Evolutionary conservation across 768 basidiomycete genomes (phyloP).

Genomic region (Russula earlei): DNA sequence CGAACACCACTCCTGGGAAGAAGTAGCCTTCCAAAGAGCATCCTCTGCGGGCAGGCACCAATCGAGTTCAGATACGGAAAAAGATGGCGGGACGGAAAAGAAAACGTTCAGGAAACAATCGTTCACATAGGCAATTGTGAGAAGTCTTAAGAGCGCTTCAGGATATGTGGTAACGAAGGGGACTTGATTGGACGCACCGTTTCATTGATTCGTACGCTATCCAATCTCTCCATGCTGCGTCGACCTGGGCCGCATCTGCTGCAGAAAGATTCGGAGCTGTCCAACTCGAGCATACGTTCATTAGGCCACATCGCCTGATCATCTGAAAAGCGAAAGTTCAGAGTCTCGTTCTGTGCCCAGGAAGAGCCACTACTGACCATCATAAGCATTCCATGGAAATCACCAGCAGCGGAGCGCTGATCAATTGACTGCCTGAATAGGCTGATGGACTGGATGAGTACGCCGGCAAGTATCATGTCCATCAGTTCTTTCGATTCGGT

Average conservation of each 20-base stretch:
- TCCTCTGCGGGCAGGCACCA: constrained; percentile 44
- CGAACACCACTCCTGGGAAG: constrained; percentile 40
- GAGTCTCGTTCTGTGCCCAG: neutral
- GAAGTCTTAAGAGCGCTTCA: constrained; percentile 5
- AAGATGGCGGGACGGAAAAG: constrained; percentile 37
- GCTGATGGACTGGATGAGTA: constrained; percentile 42
- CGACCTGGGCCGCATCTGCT: constrained; percentile 27
- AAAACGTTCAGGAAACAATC: constrained; percentile 43
- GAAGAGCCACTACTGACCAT: constrained; percentile 31
- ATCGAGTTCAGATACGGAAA: constrained; percentile 36
- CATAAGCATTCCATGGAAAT: constrained; percentile 45
- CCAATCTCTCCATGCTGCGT: constrained; percentile 43
- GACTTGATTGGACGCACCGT: constrained; percentile 29
- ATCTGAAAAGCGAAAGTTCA: constrained; percentile 18
- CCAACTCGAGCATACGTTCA: constrained; percentile 36
- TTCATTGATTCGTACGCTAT: constrained; percentile 42
- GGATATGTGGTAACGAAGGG: neutral
- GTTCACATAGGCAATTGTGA: constrained; percentile 38
- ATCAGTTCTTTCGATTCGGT: constrained; percentile 11
- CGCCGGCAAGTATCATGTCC: constrained; percentile 34
- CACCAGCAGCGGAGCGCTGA: constrained; percentile 34
- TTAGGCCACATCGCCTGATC: constrained; percentile 30
- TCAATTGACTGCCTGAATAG: constrained; percentile 37
- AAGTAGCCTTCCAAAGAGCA: constrained; percentile 37
- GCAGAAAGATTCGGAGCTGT: constrained; percentile 23